These are phyloP conservation scores for Metroxylon sagu DNA, from an alignment of 176 grass and related monocot species.

Conservation along the genomic window DNA sequence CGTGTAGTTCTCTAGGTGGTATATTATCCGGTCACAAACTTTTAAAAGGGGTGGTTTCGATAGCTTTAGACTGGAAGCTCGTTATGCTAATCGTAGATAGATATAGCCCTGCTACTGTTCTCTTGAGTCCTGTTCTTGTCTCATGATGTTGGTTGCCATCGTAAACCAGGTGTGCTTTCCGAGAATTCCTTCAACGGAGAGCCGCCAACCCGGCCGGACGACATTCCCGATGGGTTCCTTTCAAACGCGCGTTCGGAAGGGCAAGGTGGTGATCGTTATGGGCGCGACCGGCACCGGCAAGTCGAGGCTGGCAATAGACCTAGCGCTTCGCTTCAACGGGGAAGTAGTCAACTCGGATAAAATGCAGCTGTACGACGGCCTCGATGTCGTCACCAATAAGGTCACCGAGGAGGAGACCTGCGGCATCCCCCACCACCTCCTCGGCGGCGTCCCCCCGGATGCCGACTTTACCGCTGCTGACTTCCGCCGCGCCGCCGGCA, in stretches of 20 bases:
- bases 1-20: no score
- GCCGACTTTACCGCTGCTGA: slow-evolving; percentile 5
- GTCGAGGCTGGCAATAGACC: slow-evolving; percentile 7
- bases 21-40: no score
- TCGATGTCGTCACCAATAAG: slow-evolving; percentile 18
- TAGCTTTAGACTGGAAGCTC: no score
- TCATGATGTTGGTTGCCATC: no score
- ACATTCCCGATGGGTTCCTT: neutral
- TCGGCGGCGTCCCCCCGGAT: neutral
- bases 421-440: slow-evolving; percentile 12
- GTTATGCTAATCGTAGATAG: no score
- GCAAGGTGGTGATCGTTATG: slow-evolving; percentile 10
- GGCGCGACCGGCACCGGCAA: slow-evolving; percentile 10
- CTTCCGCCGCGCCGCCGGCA: neutral
- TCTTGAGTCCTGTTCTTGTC: no score
- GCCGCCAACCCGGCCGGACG: no score
- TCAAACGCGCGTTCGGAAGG: neutral
- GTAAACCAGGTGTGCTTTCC: no score
- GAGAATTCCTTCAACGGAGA: no score
- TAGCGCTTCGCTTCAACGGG: neutral
- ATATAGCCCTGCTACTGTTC: no score
- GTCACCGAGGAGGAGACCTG: slow-evolving; percentile 1
- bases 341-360: slow-evolving; percentile 18
- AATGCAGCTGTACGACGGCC: slow-evolving; percentile 8
- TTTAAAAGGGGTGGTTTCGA: no score